Evolutionary conservation across 73 alveolate species (phyloP).

Genomic region (Paramecium caudatum): DNA sequence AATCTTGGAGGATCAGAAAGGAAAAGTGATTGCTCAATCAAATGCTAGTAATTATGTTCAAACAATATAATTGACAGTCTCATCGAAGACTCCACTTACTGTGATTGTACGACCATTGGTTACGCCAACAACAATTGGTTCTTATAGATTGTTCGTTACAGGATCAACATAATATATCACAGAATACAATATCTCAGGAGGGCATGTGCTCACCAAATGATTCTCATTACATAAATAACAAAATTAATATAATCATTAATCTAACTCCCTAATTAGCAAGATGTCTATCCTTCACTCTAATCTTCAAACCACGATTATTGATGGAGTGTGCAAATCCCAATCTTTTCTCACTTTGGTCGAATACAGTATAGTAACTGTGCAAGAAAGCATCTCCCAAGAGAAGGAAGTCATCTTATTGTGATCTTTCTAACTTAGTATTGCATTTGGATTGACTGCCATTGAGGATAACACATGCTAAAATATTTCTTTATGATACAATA

Average conservation of each 20-base stretch:
- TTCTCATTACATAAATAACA: not conserved
- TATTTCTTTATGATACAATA: not conserved
- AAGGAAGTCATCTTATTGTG: conserved; percentile 14
- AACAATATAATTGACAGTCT: conserved; percentile 23
- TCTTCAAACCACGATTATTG: not conserved
- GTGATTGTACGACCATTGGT: not conserved
- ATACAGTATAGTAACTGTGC: conserved; percentile 59
- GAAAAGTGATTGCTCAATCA: conserved; percentile 50
- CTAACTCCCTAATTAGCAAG: not conserved
- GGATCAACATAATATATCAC: conserved; percentile 64
- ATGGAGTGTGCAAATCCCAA: conserved; percentile 67
- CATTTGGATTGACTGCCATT: conserved; percentile 28
- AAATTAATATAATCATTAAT: too few species aligned
- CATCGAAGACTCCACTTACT: conserved; percentile 20
- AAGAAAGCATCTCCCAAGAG: conserved; percentile 60
- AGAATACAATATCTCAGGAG: conserved; percentile 33
- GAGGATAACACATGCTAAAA: not conserved
- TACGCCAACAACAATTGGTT: conserved; percentile 11
- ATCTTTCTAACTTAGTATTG: conserved; percentile 56
- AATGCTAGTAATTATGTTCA: conserved; percentile 12
- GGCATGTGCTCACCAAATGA: conserved; percentile 11
- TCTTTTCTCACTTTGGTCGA: conserved; percentile 1
- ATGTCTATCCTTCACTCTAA: not conserved
- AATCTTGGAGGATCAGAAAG: conserved; percentile 12
- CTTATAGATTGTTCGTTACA: conserved; percentile 46